These are phyloP conservation scores for Cercospora nicotianae DNA, from an alignment of 2,329 filamentous ascomycete species.

Conservation along the genomic window DNA sequence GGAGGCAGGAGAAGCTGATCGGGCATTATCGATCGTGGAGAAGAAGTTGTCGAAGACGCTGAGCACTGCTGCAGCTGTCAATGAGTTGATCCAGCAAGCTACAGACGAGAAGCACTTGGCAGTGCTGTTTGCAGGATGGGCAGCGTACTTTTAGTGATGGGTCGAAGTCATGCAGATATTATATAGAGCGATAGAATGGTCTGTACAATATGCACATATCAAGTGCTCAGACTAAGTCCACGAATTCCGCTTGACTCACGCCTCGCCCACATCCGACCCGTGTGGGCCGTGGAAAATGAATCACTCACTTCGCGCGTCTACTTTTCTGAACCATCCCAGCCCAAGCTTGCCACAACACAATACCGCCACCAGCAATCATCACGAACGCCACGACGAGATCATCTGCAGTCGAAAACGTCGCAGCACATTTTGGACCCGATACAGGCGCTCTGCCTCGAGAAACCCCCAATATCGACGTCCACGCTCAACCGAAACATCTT, in stretches of 20 bases:
- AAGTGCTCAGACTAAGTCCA: neutral
- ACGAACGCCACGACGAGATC: neutral
- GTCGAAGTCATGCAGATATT: neutral
- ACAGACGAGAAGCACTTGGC: conserved; percentile 91
- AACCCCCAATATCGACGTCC: neutral
- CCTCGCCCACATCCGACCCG: neutral
- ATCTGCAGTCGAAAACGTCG: neutral
- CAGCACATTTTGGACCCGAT: neutral
- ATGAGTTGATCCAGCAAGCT: conserved; percentile 93
- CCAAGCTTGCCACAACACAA: neutral
- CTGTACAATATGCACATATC: neutral
- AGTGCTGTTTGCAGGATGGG: conserved; percentile 65
- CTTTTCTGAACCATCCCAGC: neutral
- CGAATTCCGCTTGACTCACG: neutral
- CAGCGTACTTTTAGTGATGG: conserved; percentile 31
- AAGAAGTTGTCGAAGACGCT: conserved; percentile 95
- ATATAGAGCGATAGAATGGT: neutral
- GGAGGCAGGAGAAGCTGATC: conserved; percentile 78
- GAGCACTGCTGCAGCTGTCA: conserved; percentile 92
- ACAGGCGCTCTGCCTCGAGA: neutral
- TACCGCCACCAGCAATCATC: neutral
- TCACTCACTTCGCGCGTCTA: neutral
- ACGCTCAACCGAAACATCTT: neutral
- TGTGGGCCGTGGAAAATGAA: neutral
- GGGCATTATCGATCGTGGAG: conserved; percentile 86